These are phyloP conservation scores for Auxenochlorella pyrenoidosa DNA, from an alignment of 139 green algal genomes.

Conservation along the genomic window DNA sequence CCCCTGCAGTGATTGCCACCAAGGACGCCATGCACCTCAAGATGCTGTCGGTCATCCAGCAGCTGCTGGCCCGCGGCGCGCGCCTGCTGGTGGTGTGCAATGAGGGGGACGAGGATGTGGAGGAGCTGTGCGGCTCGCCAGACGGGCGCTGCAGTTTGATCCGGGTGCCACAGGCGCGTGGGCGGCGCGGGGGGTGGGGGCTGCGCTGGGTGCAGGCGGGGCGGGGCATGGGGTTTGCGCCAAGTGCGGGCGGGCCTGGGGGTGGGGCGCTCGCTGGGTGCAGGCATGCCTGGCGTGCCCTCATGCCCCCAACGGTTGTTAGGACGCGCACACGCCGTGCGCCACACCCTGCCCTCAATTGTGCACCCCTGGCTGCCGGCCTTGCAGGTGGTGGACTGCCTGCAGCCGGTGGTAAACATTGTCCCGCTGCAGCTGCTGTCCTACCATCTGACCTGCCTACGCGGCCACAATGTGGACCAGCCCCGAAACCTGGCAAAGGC, in stretches of 20 bases:
- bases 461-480: slow-evolving; percentile 96
- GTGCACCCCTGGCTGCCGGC: background rate
- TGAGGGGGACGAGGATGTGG: slow-evolving; percentile 58
- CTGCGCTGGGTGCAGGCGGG: background rate
- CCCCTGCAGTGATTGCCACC: slow-evolving; percentile 76
- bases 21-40: slow-evolving; percentile 80
- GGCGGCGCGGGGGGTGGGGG: background rate
- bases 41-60: slow-evolving; percentile 93
- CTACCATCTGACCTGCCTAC: slow-evolving; percentile 94
- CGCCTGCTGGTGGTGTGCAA: slow-evolving; percentile 88
- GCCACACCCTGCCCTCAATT: too few relatives aligned
- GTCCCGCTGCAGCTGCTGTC: slow-evolving; percentile 94
- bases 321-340: too few relatives aligned
- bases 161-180: slow-evolving; percentile 52
- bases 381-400: slow-evolving; percentile 63
- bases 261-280: background rate
- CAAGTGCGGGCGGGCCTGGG: too few relatives aligned
- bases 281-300: too few relatives aligned
- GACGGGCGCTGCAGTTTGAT: slow-evolving; percentile 55
- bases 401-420: slow-evolving; percentile 96
- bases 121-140: slow-evolving; percentile 34
- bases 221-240: too few relatives aligned
- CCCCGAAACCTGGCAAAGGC: slow-evolving; percentile 52
- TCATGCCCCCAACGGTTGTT: too few relatives aligned
- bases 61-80: slow-evolving; percentile 73